phyloP scores from a whole-genome alignment of 208 protist genomes.

The Leishmania tarentolae region DNA sequence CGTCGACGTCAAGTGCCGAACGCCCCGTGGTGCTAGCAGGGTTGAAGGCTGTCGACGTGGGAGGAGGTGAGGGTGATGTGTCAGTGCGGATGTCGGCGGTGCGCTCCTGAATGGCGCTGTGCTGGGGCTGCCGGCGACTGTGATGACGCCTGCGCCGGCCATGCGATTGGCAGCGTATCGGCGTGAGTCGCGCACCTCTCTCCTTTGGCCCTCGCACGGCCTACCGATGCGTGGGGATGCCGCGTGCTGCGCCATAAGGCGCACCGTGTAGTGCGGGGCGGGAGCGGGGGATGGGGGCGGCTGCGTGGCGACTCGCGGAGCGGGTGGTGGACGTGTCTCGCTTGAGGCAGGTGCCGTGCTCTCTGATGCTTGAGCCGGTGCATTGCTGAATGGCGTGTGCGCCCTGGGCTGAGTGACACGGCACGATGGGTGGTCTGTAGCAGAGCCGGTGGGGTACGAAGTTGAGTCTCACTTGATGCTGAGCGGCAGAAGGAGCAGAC shows the following conservation, averaged over 20 bases:
- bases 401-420: too few species aligned
- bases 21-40: neutral
- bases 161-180: neutral
- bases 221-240: neutral
- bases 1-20: neutral
- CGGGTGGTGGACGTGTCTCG: neutral
- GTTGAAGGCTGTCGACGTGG: neutral
- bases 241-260: neutral
- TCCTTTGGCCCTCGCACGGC: neutral
- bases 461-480: neutral
- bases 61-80: neutral
- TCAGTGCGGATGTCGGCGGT: neutral
- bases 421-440: neutral
- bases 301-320: neutral
- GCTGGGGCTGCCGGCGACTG: neutral
- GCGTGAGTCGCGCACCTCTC: neutral
- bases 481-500: too few species aligned
- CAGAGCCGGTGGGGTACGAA: too few species aligned
- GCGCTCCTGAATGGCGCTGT: neutral
- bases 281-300: neutral
- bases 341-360: too few species aligned
- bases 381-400: too few species aligned
- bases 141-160: neutral
- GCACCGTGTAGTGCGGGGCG: neutral
- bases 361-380: too few species aligned